Evolutionary conservation across 2,329 filamentous ascomycete genomes (phyloP), one percentile per base, ranked within the genome.

Genomic region (Cordyceps cateniannulata): DNA sequence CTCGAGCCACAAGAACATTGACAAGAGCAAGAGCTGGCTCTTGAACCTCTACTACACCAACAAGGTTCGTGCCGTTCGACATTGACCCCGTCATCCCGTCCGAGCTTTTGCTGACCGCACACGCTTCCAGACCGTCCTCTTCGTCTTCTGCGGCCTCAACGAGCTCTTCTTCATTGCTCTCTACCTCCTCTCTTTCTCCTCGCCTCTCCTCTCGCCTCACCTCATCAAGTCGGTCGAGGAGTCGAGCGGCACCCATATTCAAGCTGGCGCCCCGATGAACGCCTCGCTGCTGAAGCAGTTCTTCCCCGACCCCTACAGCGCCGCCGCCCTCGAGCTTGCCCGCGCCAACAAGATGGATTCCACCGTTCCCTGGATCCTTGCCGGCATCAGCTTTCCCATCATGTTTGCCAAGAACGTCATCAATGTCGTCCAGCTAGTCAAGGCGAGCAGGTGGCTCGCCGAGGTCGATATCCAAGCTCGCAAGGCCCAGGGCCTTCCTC

Each of bases 161-260:
- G 95, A 99, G 77, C 78, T 93, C 65, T 99, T 97, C 83, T 99
- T 99, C 82, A 97, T 99, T 72, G 93, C 91, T 32, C 86, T 99
- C 64, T 99, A 99, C 79, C 89, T 99, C 59, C 88, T 99, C 62
- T 97, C 93, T 69, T 99, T 99, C 81, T 96, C 90, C 62, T 96
- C 91, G 61, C 93, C 93, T 2, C 84, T 87, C 42, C 85, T 98
- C 60, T 95, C 91, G 1, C 93, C 95, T 1, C 91, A 91, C 62
- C 88, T 98, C 57, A 86, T 88, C 64, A 79, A 85, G 68, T 79
- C 84, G 14, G 79, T 85, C 45, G 81, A 85, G 64, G 77, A 81
- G 58, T 76, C 79, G 48, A 72, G 70, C 59, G 79, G 80, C 59
- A 79, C 78, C 57, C 76, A 77, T 51, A 83, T 85, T 65, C 78